These are phyloP conservation scores for Metarhizium brunneum DNA, from an alignment of 2,329 filamentous ascomycete genomes.

Conservation along the genomic window DNA sequence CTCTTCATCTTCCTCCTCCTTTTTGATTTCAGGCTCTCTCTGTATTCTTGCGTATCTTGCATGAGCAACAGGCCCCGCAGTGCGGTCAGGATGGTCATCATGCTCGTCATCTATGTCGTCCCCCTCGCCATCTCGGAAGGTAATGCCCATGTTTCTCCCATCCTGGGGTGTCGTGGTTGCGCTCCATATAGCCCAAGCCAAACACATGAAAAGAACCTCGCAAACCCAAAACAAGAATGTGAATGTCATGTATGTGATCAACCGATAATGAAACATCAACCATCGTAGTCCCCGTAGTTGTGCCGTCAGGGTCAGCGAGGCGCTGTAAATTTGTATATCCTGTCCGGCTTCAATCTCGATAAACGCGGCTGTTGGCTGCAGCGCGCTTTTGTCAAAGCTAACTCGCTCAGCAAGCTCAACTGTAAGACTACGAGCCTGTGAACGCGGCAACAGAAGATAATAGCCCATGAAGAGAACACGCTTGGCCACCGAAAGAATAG, in stretches of 20 bases:
- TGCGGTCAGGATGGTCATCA: slow-evolving; percentile 28
- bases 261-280: slow-evolving; percentile 77
- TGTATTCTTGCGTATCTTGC: slow-evolving; percentile 31
- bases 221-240: slow-evolving; percentile 66
- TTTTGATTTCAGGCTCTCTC: slow-evolving; percentile 28
- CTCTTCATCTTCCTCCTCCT: slow-evolving; percentile 18
- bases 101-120: slow-evolving; percentile 17
- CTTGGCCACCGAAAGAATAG: slow-evolving; percentile 52
- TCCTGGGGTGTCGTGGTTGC: slow-evolving; percentile 20
- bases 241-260: slow-evolving; percentile 60
- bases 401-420: slow-evolving; percentile 68
- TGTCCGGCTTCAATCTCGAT: slow-evolving; percentile 61
- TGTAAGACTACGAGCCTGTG: slow-evolving; percentile 53
- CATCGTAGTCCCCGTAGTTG: slow-evolving; percentile 68
- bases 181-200: slow-evolving; percentile 53
- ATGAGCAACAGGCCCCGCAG: slow-evolving; percentile 34
- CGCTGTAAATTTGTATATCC: slow-evolving; percentile 67
- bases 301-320: slow-evolving; percentile 60
- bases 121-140: slow-evolving; percentile 9
- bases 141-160: slow-evolving; percentile 5
- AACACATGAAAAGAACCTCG: slow-evolving; percentile 57
- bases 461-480: slow-evolving; percentile 57
- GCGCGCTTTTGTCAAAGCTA: slow-evolving; percentile 42
- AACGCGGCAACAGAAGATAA: slow-evolving; percentile 56
- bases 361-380: slow-evolving; percentile 36